phyloP scores from a whole-genome alignment of 495 filamentous ascomycete genomes.

The Talaromyces nanjingensis region DNA sequence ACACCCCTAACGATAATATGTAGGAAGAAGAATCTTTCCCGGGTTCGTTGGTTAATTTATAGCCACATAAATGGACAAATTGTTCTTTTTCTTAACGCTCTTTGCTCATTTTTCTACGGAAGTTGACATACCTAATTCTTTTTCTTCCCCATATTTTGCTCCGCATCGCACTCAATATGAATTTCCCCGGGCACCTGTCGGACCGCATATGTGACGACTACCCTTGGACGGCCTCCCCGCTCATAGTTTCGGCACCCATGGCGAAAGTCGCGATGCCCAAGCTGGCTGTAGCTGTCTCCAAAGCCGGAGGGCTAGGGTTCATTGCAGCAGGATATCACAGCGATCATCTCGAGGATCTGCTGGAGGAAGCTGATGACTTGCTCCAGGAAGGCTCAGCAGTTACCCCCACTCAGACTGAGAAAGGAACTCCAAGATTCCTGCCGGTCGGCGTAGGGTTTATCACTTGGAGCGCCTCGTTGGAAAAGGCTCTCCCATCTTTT shows the following conservation, averaged over 20 bases:
- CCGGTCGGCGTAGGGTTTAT: constrained; percentile 57
- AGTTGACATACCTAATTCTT: too few species aligned
- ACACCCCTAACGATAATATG: not conserved
- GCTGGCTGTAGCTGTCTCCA: constrained; percentile 50
- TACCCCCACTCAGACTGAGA: not conserved
- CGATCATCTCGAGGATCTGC: constrained; percentile 18
- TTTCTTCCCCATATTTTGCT: not conserved
- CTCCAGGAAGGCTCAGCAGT: constrained; percentile 7
- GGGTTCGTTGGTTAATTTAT: too few species aligned
- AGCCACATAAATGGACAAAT: too few species aligned
- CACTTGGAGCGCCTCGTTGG: constrained; percentile 39
- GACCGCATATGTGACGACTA: constrained; percentile 24
- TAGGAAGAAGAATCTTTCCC: not conserved
- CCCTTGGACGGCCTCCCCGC: constrained; percentile 52
- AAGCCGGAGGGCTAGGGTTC: constrained; percentile 54
- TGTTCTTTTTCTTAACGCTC: too few species aligned
- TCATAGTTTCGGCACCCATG: constrained; percentile 63
- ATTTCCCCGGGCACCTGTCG: not conserved
- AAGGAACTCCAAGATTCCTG: constrained; percentile 21
- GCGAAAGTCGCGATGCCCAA: constrained; percentile 50
- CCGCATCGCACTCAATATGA: not conserved
- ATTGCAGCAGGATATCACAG: constrained; percentile 26
- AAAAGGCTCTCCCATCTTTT: constrained; percentile 30
- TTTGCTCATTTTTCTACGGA: too few species aligned
- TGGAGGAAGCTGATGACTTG: constrained; percentile 17